A percentile compares a stretch with the other conserved stretches of the same genome.
These are phyloP conservation scores for Beauveria bassiana DNA, from an alignment of 2,329 filamentous ascomycete species.

Conservation along the genomic window DNA sequence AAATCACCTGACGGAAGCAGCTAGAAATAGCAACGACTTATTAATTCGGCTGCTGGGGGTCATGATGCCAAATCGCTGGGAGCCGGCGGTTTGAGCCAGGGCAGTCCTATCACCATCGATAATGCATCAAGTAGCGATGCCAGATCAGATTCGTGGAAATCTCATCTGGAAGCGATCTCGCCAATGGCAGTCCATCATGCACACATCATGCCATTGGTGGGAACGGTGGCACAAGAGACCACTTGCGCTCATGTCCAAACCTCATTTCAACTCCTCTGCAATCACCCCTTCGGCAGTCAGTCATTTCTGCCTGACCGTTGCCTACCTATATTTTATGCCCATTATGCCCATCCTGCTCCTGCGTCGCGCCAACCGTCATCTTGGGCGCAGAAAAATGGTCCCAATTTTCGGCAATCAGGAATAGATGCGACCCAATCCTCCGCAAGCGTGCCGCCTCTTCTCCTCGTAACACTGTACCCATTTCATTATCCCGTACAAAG, in stretches of 20 bases:
- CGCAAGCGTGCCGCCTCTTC: background rate
- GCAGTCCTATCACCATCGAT: too few species aligned
- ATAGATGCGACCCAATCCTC: background rate
- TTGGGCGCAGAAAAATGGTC: background rate
- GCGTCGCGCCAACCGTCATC: background rate
- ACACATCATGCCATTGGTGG: background rate
- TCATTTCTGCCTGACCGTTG: background rate
- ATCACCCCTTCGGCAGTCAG: background rate
- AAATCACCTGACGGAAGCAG: constrained; percentile 11
- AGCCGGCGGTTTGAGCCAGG: background rate
- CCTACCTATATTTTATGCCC: constrained; percentile 1
- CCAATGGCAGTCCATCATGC: background rate
- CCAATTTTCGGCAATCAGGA: background rate
- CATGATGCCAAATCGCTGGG: background rate
- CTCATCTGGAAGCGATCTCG: background rate
- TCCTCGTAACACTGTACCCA: background rate
- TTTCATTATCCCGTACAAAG: too few species aligned
- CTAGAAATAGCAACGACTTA: constrained; percentile 6
- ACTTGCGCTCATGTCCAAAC: background rate
- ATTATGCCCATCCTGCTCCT: background rate
- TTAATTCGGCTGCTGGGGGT: background rate
- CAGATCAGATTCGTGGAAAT: background rate
- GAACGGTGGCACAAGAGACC: background rate
- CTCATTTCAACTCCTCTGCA: background rate
- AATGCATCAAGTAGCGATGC: background rate